Evolutionary conservation across 345 rosid species (phyloP), one percentile per base, ranked within the genome.

Genomic region (Eucalyptus viminalis): DNA sequence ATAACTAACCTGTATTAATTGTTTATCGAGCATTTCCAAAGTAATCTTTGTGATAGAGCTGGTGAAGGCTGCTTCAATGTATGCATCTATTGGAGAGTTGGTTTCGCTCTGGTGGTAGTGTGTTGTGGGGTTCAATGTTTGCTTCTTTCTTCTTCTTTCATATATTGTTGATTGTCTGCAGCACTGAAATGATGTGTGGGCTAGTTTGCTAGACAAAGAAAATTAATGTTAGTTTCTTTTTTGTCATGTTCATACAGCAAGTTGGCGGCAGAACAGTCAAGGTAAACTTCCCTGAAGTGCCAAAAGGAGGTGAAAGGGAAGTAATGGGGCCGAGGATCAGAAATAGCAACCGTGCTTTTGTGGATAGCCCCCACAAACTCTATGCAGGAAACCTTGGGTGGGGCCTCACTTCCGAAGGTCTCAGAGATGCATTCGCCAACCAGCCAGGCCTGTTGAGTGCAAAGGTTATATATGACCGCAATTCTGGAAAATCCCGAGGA

Each of bases 271-370:
- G 98, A 60, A 94, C 96, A 5, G 94, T 94, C 90, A 97, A 91
- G 93, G 99, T 98, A 91, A 98, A 97, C 96, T 95, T 95, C 91
- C 99, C 98, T 14, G 98, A 97, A 92, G 99, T 97, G 86, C 99
- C 99, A 29, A 95, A 92, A 92, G 99, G 99, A 88, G 99, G 97
- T 19, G 99, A 97, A 91, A 94, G 96, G 90, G 97, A 94, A 89
- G 91, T 96, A n/a, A 92, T 95, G 96, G 93, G 94, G 29, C 93
- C 94, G 24, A 94, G 89, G 89, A 93, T 97, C 88, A 88, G 92
- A 88, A 95, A 89, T 85, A 88, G 92, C 90, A 91, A 95, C 90
- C 93, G 49, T 54, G 92, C 93, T 87, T 98, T 95, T 45, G 86
- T 94, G 5, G 99, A 97, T 53, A 95, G 96, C 90, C 98, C 96